Base-by-base conservation (phyloP, 2,329 filamentous ascomycete species). In the Parastagonospora nodorum region DNA sequence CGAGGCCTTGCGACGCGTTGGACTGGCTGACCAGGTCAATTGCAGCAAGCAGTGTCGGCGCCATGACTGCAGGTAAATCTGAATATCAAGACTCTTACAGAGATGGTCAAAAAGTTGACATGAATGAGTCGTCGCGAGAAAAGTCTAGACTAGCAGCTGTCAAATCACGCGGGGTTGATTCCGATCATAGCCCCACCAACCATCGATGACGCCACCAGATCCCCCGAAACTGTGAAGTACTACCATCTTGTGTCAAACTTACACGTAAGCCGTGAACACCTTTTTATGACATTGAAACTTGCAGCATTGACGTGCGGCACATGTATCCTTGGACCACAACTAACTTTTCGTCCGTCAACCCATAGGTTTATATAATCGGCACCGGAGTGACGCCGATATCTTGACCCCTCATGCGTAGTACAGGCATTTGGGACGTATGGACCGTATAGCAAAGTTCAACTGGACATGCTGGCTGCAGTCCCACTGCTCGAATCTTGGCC, bases 1-100 rank as follows among this genome's bases (percentile, higher is more conserved):
- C 73, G 48, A 86, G 77, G 50, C 83, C 82, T 46, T 76, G 74
- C 35, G 77, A 62, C 54, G 78, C 61, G 55, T 75, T 70, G 55
- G 76, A 66, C 66, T 75, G 77, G 36, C 60, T 67, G 37, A 70
- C 60, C 45, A 81, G 60, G 66, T 82, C 77, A 68, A 82, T 80
- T 55, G 78, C 75, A 44, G 78, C 75, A 46, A 82, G 69, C 57
- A 80, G 74, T 35, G 78, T 67, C 39, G 78, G 66, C 36, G 75
- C 67, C 76, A 79, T 79, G 50, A 35, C 66, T 63, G 42, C 39
- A 38, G 55, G 35, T 6, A 19, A 46, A 31, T 28, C n/a, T 35
- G 8, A 11, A 2, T 27, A n/a, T 24, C 11, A 28, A 24, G 31
- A 30, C 12, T 6, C 15, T 14, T 9, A 14, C 19, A 28, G 45